A percentile compares a stretch with the other conserved stretches of the same genome.
Evolutionary conservation across 2,329 filamentous ascomycete species (phyloP).

Genomic region (Aspergillus persii): DNA sequence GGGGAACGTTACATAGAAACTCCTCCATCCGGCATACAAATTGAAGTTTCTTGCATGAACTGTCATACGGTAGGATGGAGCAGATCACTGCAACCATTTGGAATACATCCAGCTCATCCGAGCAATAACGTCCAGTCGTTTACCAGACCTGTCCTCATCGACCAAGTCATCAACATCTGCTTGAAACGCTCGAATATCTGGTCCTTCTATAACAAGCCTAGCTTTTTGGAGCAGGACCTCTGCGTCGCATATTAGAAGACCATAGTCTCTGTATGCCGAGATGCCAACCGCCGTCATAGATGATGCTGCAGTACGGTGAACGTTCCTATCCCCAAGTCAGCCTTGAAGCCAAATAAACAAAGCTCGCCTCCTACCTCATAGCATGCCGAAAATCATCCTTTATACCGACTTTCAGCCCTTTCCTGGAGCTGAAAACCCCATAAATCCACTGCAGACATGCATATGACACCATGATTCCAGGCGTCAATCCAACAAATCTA

Average conservation of each 20-base stretch:
- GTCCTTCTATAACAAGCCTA: conserved; percentile 65
- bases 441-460: conserved; percentile 70
- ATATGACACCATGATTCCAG: conserved; percentile 83
- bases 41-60: neutral
- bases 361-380: conserved; percentile 55
- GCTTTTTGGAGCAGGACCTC: conserved; percentile 75
- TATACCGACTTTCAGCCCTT: conserved; percentile 63
- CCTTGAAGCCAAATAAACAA: neutral
- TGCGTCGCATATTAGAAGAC: conserved; percentile 83
- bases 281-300: conserved; percentile 69
- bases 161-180: conserved; percentile 85
- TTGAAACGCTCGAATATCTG: conserved; percentile 78
- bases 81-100: conserved; percentile 58
- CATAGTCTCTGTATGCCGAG: conserved; percentile 88
- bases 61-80: neutral
- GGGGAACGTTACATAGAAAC: too few relatives aligned
- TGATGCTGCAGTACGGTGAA: conserved; percentile 74
- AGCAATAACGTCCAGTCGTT: conserved; percentile 75
- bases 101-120: conserved; percentile 89
- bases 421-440: conserved; percentile 66
- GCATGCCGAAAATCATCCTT: conserved; percentile 72
- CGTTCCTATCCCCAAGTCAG: conserved; percentile 54
- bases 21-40: neutral
- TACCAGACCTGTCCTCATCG: conserved; percentile 71
- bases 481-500: conserved; percentile 89